Evolutionary conservation across 495 filamentous ascomycete species (phyloP), one percentile per base, ranked within the genome.

Genomic region (Penicillium cataractarum): DNA sequence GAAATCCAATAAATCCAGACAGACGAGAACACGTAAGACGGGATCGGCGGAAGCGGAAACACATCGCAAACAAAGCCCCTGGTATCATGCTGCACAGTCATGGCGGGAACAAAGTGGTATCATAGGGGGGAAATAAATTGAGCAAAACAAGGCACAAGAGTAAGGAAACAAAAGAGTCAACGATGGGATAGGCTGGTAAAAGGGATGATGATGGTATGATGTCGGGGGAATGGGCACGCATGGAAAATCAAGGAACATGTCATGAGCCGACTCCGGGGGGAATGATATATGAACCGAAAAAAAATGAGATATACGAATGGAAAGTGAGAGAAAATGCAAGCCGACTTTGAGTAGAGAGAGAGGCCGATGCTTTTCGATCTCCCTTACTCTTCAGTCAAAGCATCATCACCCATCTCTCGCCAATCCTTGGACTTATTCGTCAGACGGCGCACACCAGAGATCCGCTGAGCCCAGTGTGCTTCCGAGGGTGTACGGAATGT

Each of bases 401-500:
- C 88, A 68, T 92, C 92, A 40, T 90, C 91, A 6, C 89, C 89
- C 61, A 90, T 88, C 70, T 96, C 92, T 19, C 92, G 83, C 92
- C 93, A 97, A 59, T 93, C 91, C 51, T 91, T 85, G 51, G 88
- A 91, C 67, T 86, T 84, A 55, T 93, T 90, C 3, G 91, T 90
- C 50, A 97, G 74, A 54, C 84, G 78, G 74, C 89, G 91, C 37
- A 97, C 84, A 31, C 93, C 93, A 6, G 80, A 74, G 40, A 97
- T 87, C 26, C 93, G 82, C 19, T 86, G 86, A 0, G 93, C 92
- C 92, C 92, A 97, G 48, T 96, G 82, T 26, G 86, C 86, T 75
- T 97, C 93, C 9, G 91, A 86, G 0, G 90, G 84, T 3, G 92
- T 94, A 51, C 95, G 88, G 85, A 92, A 97, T 7, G 95, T 98